phyloP scores from a whole-genome alignment of 495 filamentous ascomycete species.

The Chaetomium fimeti region DNA sequence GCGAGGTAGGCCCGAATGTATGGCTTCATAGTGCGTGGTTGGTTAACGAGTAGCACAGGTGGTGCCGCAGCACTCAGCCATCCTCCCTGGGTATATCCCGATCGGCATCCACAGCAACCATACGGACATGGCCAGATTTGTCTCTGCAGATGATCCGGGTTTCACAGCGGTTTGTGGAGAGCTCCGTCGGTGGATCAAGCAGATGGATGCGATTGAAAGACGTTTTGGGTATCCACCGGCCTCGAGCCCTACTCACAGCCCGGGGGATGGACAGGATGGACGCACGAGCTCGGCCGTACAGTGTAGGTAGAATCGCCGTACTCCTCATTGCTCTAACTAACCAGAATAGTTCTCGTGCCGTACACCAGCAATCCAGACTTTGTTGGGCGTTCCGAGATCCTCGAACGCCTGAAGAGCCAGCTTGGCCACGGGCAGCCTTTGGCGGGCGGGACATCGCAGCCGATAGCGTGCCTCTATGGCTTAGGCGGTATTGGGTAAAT shows the following conservation, averaged over 20 bases:
- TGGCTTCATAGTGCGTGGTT: neutral
- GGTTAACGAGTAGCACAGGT: conserved; percentile 25
- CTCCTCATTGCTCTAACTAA: neutral
- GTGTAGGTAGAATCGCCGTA: conserved; percentile 1
- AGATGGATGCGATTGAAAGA: neutral
- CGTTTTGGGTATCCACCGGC: neutral
- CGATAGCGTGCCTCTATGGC: too few relatives aligned
- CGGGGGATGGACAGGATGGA: neutral
- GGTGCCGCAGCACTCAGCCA: conserved; percentile 43
- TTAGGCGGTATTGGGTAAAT: too few relatives aligned
- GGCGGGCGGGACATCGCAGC: too few relatives aligned
- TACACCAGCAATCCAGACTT: conserved; percentile 41
- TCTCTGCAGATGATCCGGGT: conserved; percentile 19
- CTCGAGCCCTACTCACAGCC: neutral
- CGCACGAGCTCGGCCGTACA: neutral
- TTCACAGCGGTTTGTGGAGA: conserved; percentile 26
- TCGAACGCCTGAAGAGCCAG: too few relatives aligned
- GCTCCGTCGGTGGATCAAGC: conserved; percentile 28
- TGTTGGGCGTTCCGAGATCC: too few relatives aligned
- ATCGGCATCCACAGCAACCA: conserved; percentile 45
- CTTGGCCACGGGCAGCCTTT: too few relatives aligned
- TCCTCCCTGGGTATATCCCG: conserved; percentile 36
- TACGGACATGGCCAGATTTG: conserved; percentile 47
- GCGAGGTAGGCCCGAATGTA: conserved; percentile 31
- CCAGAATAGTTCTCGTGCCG: conserved; percentile 25